phyloP scores from a whole-genome alignment of 805 yeast genomes.

The Metschnikowia matae region DNA sequence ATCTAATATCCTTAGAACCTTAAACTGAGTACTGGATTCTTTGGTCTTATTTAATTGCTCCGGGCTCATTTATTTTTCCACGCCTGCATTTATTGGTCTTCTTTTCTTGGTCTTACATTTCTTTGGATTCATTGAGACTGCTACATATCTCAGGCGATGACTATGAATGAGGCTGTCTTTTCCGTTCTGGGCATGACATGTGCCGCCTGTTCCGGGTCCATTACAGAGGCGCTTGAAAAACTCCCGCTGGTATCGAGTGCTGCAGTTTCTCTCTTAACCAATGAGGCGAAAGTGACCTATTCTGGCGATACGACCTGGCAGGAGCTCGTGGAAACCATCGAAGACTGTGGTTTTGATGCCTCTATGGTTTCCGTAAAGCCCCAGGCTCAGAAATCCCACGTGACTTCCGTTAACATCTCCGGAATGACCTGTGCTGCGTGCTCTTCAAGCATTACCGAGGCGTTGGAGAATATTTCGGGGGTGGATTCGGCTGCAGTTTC shows the following conservation, averaged over 20 bases:
- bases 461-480: conserved; percentile 11
- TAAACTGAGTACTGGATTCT: no score
- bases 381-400: background rate
- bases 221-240: conserved; percentile 19
- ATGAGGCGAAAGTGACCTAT: conserved; percentile 22
- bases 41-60: no score
- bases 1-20: no score
- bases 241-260: conserved; percentile 15
- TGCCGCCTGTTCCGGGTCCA: conserved; percentile 23
- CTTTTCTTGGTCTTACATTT: no score
- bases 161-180: conserved; percentile 9
- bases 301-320: conserved; percentile 2
- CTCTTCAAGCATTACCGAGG: conserved; percentile 15
- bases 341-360: conserved; percentile 19
- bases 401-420: conserved; percentile 4
- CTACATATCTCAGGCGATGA: background rate
- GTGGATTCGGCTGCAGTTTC: conserved; percentile 14
- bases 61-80: no score
- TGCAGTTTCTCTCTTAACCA: conserved; percentile 25
- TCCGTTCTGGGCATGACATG: conserved; percentile 25
- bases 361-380: conserved; percentile 5
- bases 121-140: no score
- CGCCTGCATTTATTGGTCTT: no score
- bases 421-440: conserved; percentile 22
- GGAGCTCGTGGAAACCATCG: conserved; percentile 8